Conservation (phyloP, 1,284 basidiomycete genomes). For the Microbotryum violaceum region DNA sequence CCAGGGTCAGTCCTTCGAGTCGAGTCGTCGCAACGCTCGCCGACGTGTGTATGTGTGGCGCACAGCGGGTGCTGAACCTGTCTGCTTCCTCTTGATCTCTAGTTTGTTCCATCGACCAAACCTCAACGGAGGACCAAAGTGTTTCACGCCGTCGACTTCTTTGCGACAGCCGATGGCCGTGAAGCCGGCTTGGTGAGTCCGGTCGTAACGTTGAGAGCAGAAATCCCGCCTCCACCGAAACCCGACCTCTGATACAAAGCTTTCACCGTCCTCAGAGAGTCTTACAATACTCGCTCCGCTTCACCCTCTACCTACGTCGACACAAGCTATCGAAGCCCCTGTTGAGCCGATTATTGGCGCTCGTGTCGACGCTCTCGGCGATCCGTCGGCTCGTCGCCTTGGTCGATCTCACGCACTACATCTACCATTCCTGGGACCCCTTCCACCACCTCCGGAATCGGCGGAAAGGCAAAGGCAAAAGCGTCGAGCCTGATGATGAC, state of each 20-base stretch:
- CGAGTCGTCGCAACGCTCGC: too few relatives aligned
- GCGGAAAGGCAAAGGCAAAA: not conserved
- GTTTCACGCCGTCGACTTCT: not conserved
- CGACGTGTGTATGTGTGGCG: not conserved
- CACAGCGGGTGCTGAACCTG: not conserved
- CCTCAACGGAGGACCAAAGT: not conserved
- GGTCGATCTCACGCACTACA: not conserved
- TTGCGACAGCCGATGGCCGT: conserved; percentile 2
- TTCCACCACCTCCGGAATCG: not conserved
- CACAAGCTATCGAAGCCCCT: not conserved
- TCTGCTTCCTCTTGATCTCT: not conserved
- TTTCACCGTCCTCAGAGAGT: conserved; percentile 3
- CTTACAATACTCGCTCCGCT: conserved; percentile 16
- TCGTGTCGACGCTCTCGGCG: conserved; percentile 19
- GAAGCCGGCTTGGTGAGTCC: conserved; percentile 18
- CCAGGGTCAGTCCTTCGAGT: not conserved
- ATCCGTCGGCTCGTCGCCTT: conserved; percentile 15
- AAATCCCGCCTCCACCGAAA: too few relatives aligned
- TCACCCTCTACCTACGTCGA: not conserved
- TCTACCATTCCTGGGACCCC: not conserved
- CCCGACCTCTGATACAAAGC: not conserved
- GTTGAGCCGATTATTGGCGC: conserved; percentile 5
- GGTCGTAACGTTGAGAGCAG: not conserved
- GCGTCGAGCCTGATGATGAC: not conserved
- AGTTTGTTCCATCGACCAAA: not conserved